These are phyloP conservation scores for Volutella citrinella DNA, from an alignment of 2,329 filamentous ascomycete species.

Conservation along the genomic window DNA sequence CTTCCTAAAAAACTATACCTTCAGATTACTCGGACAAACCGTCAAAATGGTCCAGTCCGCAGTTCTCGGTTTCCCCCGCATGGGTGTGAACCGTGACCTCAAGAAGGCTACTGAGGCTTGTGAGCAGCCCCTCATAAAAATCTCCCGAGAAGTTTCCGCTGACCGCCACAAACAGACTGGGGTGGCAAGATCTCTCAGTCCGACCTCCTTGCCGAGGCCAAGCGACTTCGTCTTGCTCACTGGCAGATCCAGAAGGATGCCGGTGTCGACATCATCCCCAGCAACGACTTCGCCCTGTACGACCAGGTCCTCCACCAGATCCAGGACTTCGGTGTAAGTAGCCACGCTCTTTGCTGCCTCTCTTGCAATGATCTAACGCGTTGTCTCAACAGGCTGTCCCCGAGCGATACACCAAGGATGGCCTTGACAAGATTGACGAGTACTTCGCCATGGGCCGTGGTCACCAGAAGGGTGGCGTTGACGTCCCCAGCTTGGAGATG, in stretches of 20 bases:
- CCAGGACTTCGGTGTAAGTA: conserved; percentile 88
- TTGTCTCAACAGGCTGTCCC: conserved; percentile 67
- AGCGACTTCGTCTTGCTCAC: conserved; percentile 93
- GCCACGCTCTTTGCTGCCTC: not conserved
- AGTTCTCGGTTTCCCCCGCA: conserved; percentile 97
- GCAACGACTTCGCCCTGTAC: conserved; percentile 99
- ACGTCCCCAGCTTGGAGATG: conserved; percentile 96
- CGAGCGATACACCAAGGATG: conserved; percentile 88
- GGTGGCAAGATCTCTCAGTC: conserved; percentile 88
- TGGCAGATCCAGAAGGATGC: conserved; percentile 99
- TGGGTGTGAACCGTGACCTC: conserved; percentile 97
- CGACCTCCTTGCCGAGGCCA: conserved; percentile 89
- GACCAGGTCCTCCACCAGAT: conserved; percentile 98
- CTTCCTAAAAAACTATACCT: no score
- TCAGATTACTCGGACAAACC: conserved; percentile 29
- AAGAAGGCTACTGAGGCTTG: conserved; percentile 99
- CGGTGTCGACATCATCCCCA: conserved; percentile 95
- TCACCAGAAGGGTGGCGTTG: conserved; percentile 90
- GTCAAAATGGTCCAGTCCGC: conserved; percentile 64
- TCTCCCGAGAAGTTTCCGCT: conserved; percentile 10
- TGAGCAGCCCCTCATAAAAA: conserved; percentile 41
- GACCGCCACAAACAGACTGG: conserved; percentile 58
- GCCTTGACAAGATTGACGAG: conserved; percentile 84
- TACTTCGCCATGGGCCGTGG: conserved; percentile 99
- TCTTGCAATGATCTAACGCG: conserved; percentile 4